A percentile compares a stretch with the other conserved stretches of the same genome.
These are phyloP conservation scores for Xylariaceae sp. DNA, from an alignment of 2,329 filamentous ascomycete species.

Conservation along the genomic window DNA sequence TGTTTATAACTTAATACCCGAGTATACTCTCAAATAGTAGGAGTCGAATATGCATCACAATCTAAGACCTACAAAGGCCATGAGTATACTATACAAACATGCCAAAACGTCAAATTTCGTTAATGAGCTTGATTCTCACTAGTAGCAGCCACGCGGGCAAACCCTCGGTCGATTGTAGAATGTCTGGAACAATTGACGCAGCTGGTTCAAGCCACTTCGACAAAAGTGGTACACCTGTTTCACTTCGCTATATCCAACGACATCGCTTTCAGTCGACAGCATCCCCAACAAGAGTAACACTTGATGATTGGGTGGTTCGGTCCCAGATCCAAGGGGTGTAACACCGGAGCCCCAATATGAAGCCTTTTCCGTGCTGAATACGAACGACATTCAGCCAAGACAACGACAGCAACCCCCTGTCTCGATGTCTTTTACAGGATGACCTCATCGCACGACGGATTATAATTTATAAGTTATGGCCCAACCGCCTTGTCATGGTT, in stretches of 20 bases:
- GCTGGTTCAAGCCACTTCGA: conserved; percentile 33
- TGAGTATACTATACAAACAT: too few species aligned
- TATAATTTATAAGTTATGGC: too few species aligned
- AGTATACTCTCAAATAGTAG: too few species aligned
- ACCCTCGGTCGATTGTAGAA: conserved; percentile 41
- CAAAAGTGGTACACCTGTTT: conserved; percentile 27
- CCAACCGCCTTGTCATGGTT: conserved; percentile 7
- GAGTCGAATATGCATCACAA: too few species aligned
- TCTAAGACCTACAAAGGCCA: too few species aligned
- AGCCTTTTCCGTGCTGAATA: conserved; percentile 8
- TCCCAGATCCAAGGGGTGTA: conserved; percentile 16
- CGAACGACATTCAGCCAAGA: neutral
- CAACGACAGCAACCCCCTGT: conserved; percentile 14
- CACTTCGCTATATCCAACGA: conserved; percentile 20
- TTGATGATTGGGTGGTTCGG: conserved; percentile 19
- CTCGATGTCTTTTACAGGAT: conserved; percentile 17
- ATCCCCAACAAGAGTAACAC: conserved; percentile 13
- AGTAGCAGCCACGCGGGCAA: conserved; percentile 38
- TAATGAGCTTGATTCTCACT: conserved; percentile 34
- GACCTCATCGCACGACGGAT: conserved; percentile 25
- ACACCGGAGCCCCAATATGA: conserved; percentile 22
- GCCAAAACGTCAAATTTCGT: conserved; percentile 34
- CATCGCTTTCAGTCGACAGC: conserved; percentile 20
- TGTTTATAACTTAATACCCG: too few species aligned
- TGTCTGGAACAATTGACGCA: conserved; percentile 33